Evolutionary conservation across 345 rosid species (phyloP).

Genomic region (Eucalyptus pumila): DNA sequence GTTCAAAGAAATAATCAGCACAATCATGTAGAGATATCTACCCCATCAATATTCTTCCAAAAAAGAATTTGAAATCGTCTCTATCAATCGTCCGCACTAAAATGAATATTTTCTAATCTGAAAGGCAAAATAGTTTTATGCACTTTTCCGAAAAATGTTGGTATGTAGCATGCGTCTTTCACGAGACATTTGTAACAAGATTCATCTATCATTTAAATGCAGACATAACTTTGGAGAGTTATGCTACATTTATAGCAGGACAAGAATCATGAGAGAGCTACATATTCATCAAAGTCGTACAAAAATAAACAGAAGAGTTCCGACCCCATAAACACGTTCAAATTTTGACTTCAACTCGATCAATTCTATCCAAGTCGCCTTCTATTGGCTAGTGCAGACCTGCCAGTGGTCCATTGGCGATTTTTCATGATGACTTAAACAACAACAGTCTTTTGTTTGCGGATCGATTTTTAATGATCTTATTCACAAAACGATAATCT

Average conservation of each 20-base stretch:
- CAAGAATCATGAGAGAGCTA: not conserved
- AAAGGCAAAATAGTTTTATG: not conserved
- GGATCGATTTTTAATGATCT: not conserved
- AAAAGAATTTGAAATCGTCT: not conserved
- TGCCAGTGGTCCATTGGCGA: not conserved
- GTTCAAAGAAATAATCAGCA: not conserved
- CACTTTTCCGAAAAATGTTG: not conserved
- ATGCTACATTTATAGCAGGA: not conserved
- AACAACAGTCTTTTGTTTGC: not conserved
- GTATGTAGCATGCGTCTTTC: not conserved
- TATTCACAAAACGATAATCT: not conserved
- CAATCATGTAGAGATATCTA: not conserved
- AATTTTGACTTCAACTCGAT: not conserved
- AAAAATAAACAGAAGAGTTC: not conserved
- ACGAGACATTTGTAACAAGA: not conserved
- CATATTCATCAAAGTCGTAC: not conserved
- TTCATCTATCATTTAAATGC: not conserved
- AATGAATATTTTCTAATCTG: not conserved
- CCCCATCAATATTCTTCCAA: not conserved
- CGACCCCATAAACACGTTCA: not conserved
- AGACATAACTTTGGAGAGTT: not conserved
- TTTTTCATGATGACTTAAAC: too few relatives aligned
- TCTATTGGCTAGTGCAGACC: not conserved
- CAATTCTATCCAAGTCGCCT: not conserved
- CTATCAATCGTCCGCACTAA: not conserved